Base-by-base conservation (phyloP, 2,329 filamentous ascomycete species). In the Cordyceps javanica region DNA sequence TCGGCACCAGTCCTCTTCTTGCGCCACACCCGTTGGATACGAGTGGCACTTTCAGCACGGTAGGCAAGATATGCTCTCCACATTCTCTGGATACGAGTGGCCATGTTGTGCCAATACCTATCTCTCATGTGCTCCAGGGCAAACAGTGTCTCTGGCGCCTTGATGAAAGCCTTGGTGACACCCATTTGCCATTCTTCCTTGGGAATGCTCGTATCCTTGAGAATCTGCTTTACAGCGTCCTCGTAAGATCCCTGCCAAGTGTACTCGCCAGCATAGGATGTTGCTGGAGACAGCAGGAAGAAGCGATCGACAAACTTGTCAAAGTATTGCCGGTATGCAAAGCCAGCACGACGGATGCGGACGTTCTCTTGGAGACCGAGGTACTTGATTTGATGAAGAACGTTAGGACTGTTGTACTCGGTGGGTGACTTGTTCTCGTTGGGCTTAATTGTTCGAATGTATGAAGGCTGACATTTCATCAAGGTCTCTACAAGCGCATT, bases 351-450 rank as follows among this genome's bases (percentile, higher is more conserved):
- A 64, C 94, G 88, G 72, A 99, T 99, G 46, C 94, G 89, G 41
- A 99, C 94, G 80, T 99, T 99, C 75, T 99, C 94, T 72, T 97
- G 93, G n/a, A 99, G 79, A 84, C 94, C 94, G 14, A 99, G 87
- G 67, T 99, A 99, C 70, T 99, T 97, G 81, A 97, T 91, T 71
- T 99, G 94, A 79, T 99, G 94, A 66, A 97, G 80, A 21, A 99
- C 94, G 65, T 97, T 97, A 30, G 86, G 85, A 21, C 83, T 82
- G 65, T 96, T 97, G 73, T 96, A 99, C 70, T 99, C 94, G 11
- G 85, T 87, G 0, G 91, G 88, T 3, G 92, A 96, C 73, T 97
- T 99, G 77, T 97, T 97, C 74, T 99, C 94, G 76, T 99, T 99
- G 2, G 94, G 94, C 75, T 99, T 99, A 77, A 99, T 97, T 0